Evolutionary conservation across 257 asterid species (phyloP).

Genomic region (Solanum ahanhuiri): DNA sequence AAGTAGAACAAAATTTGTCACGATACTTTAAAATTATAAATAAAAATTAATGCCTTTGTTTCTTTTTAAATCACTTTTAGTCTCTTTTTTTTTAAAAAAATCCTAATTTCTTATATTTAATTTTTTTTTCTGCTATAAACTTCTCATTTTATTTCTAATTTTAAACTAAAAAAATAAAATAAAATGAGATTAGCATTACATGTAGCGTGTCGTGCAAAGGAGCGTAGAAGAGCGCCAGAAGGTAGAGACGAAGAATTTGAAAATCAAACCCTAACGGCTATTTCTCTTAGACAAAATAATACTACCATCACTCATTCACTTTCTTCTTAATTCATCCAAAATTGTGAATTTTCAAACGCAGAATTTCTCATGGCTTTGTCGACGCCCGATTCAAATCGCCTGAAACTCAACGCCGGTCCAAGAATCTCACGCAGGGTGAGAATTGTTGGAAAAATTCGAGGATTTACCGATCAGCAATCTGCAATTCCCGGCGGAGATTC

Average conservation of each 20-base stretch:
- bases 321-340: background rate
- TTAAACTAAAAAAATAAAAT: background rate
- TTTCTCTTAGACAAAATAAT: background rate
- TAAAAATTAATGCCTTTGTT: background rate
- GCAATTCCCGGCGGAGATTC: slow-evolving; percentile 15
- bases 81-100: too few species aligned
- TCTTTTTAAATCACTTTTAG: background rate
- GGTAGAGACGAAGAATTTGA: background rate
- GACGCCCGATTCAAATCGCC: slow-evolving; percentile 10
- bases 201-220: background rate
- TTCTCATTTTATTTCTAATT: background rate
- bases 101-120: background rate
- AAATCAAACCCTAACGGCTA: slow-evolving; percentile 3
- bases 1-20: background rate
- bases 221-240: background rate
- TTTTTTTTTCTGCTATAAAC: background rate
- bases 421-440: slow-evolving; percentile 32
- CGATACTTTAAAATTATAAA: background rate
- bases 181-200: background rate
- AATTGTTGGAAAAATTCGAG: slow-evolving; percentile 50
- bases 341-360: background rate
- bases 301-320: background rate
- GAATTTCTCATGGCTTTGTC: slow-evolving; percentile 19
- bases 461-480: slow-evolving; percentile 29
- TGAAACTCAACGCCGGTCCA: slow-evolving; percentile 4